Base-by-base conservation (phyloP, 176 grass and related monocot species). In the Cenchrus americanus region DNA sequence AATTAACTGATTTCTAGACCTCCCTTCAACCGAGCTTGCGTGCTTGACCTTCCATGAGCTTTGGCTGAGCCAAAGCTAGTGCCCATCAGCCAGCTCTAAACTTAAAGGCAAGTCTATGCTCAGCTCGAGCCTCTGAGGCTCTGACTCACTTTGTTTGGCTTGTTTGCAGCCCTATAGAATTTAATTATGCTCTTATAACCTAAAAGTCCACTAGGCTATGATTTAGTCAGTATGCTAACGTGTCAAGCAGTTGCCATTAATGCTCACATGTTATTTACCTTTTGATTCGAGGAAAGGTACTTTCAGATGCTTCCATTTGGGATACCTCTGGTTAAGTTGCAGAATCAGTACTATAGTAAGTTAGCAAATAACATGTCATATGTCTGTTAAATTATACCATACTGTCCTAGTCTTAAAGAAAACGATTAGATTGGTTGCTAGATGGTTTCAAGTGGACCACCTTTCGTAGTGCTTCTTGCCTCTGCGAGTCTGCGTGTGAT, bases 371-470 rank as follows among this genome's bases (percentile, higher is more conserved):
- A 76, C 77, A 71, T 77, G 71, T 57, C 14, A 14, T 14, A 26
- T 82, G 47, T 49, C 62, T 66, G 58, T 85, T 85, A 85, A 46
- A 76, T 80, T 70, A 59, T 79, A 13, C 13, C 8, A 10, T 59
- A 46, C 48, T 5, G 46, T 71, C 72, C 53, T 75, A 89, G 83
- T 85, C 87, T 89, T 86, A 60, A 82, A 86, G 55, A 81, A 83
- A 84, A 59, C 41, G n/a, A 54, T 54, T 72, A 77, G 32, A 76
- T 5, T 61, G 66, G 27, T 81, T 82, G n/a, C 57, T 72, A 6
- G 8, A 58, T 86, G 83, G 58, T 30, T 76, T 77, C 51, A 66
- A 78, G 66, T 82, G 72, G 47, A 77, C 79, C 65, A 82, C 72
- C 72, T 58, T 71, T 12, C 30, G 10, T 57, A 71, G 78, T 49